Evolutionary conservation across 306 rosid species (phyloP).

Genomic region (Begonia peltatifolia): DNA sequence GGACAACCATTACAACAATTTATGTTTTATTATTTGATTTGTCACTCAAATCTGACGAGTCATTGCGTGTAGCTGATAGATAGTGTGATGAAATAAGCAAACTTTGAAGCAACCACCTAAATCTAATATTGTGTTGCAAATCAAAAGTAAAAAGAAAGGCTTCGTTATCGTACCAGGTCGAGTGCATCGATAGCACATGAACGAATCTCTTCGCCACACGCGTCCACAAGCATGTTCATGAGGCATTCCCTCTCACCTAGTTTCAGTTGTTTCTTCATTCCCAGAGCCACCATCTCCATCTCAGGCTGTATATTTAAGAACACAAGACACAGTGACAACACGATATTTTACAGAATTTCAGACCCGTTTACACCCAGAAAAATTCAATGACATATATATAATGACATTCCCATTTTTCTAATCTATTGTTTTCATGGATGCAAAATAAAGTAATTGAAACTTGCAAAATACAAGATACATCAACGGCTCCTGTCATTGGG

Average conservation of each 20-base stretch:
- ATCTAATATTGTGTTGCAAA: too few species aligned
- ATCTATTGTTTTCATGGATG: neutral
- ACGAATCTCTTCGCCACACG: slow-evolving; percentile 48
- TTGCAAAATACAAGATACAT: too few species aligned
- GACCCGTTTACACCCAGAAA: neutral
- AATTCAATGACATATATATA: neutral
- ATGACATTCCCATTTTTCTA: neutral
- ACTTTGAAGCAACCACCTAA: too few species aligned
- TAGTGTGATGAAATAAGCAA: too few species aligned
- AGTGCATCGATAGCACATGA: slow-evolving; percentile 68
- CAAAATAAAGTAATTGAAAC: too few species aligned
- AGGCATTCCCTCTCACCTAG: slow-evolving; percentile 58
- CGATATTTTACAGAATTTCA: neutral
- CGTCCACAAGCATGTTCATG: slow-evolving; percentile 43
- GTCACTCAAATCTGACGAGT: too few species aligned
- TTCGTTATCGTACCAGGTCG: slow-evolving; percentile 67
- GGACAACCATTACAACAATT: too few species aligned
- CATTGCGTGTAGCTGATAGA: too few species aligned
- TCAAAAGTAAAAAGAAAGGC: slow-evolving; percentile 1
- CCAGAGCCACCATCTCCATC: slow-evolving; percentile 92
- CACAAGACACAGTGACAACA: too few species aligned
- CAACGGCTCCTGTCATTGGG: too few species aligned
- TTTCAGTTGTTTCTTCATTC: slow-evolving; percentile 68
- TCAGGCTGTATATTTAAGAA: slow-evolving; percentile 49
- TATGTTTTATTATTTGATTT: too few species aligned